These are phyloP conservation scores for Alliaria petiolata DNA, from an alignment of 345 rosid species.

Conservation along the genomic window DNA sequence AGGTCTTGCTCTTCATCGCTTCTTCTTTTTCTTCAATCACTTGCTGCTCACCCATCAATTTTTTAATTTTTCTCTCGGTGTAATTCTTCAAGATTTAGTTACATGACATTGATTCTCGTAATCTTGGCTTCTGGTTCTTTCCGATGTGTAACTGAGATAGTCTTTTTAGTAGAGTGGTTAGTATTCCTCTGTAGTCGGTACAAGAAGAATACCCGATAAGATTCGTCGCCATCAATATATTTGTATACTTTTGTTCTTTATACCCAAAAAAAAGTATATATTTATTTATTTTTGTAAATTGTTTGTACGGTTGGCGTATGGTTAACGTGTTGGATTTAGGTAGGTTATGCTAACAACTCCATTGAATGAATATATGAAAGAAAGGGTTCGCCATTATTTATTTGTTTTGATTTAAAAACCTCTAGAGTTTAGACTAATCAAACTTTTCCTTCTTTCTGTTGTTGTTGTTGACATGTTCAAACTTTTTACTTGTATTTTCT, in stretches of 20 bases:
- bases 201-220: neutral
- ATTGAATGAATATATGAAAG: neutral
- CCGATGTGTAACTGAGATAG: neutral
- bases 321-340: neutral
- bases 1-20: constrained; percentile 15
- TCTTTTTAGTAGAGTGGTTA: neutral
- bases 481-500: neutral
- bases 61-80: neutral
- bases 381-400: neutral
- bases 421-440: neutral
- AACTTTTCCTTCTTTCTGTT: neutral
- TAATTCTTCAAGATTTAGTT: neutral
- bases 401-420: neutral
- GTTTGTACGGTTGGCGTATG: too few species aligned
- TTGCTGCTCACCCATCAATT: neutral
- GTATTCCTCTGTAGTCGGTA: neutral
- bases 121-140: neutral
- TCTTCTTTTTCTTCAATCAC: constrained; percentile 8
- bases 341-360: neutral
- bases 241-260: too few species aligned
- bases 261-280: too few species aligned
- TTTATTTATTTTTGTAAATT: too few species aligned
- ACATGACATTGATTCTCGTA: neutral
- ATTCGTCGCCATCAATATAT: neutral
- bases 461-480: neutral